phyloP scores from a whole-genome alignment of 768 basidiomycete genomes.

The Hydnum rufescens region DNA sequence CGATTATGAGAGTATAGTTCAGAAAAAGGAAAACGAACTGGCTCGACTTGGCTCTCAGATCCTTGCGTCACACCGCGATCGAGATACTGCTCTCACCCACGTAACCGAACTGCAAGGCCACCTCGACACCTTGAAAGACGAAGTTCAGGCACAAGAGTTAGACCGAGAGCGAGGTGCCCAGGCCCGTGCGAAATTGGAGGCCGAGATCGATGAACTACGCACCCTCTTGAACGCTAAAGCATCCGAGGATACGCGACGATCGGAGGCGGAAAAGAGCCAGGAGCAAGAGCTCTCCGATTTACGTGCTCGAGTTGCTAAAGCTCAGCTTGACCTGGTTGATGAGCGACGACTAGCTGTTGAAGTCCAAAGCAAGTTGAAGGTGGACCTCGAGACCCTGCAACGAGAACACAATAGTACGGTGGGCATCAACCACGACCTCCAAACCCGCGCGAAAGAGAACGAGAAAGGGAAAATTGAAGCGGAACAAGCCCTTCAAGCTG shows the following conservation, averaged over 20 bases:
- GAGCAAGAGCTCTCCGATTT: constrained; percentile 66
- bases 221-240: constrained; percentile 67
- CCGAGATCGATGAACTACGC: constrained; percentile 73
- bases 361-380: constrained; percentile 48
- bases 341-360: constrained; percentile 42
- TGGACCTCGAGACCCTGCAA: constrained; percentile 46
- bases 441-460: constrained; percentile 23
- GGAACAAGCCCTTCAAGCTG: constrained; percentile 30
- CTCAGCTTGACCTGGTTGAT: constrained; percentile 49
- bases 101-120: constrained; percentile 50
- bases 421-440: constrained; percentile 42
- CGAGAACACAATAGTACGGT: constrained; percentile 42
- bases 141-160: constrained; percentile 38
- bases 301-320: constrained; percentile 35
- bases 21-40: constrained; percentile 61
- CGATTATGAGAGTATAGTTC: constrained; percentile 55
- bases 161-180: constrained; percentile 29
- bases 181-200: constrained; percentile 43
- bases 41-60: constrained; percentile 32
- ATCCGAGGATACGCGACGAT: constrained; percentile 65
- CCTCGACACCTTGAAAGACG: constrained; percentile 41
- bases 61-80: constrained; percentile 33
- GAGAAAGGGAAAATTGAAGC: constrained; percentile 27
- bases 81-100: constrained; percentile 33
- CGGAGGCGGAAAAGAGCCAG: constrained; percentile 70